Evolutionary conservation across 2,329 filamentous ascomycete genomes (phyloP).

Genomic region (Phaeosphaeriaceae sp.): DNA sequence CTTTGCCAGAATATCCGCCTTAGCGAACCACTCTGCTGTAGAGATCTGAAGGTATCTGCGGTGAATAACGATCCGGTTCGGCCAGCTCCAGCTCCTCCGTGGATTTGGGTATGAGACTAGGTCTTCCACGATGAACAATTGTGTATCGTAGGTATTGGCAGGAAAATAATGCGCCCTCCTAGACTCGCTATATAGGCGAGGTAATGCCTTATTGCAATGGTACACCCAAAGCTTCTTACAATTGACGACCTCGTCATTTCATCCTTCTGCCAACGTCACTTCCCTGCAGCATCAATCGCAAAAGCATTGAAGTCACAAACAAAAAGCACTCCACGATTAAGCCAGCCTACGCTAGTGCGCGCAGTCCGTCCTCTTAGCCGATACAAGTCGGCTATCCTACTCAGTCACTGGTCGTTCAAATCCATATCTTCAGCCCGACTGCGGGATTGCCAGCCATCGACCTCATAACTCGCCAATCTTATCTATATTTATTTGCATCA

Average conservation of each 20-base stretch:
- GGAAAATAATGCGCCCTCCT: slow-evolving; percentile 27
- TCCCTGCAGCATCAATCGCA: slow-evolving; percentile 25
- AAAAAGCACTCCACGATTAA: slow-evolving; percentile 16
- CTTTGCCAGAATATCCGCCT: slow-evolving; percentile 24
- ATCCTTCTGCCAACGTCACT: slow-evolving; percentile 14
- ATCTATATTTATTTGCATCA: slow-evolving; percentile 15
- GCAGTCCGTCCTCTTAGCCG: slow-evolving; percentile 7
- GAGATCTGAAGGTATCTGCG: slow-evolving; percentile 29
- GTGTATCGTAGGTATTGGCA: slow-evolving; percentile 39
- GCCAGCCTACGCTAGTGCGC: slow-evolving; percentile 14
- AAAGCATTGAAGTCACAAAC: slow-evolving; percentile 15
- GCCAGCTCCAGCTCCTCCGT: slow-evolving; percentile 36
- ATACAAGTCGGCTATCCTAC: slow-evolving; percentile 1
- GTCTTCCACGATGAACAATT: slow-evolving; percentile 24
- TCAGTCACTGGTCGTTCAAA: slow-evolving; percentile 14
- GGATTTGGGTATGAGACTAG: slow-evolving; percentile 22
- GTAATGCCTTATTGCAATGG: neutral
- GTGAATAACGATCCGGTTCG: slow-evolving; percentile 37
- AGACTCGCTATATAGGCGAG: slow-evolving; percentile 19
- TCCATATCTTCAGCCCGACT: slow-evolving; percentile 15
- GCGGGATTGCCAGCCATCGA: slow-evolving; percentile 23
- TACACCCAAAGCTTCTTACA: neutral
- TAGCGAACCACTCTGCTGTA: slow-evolving; percentile 26
- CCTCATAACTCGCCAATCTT: slow-evolving; percentile 21
- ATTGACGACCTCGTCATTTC: slow-evolving; percentile 8